Percentiles rank a stretch among this genome's conserved stretches.
Evolutionary conservation across 1,284 basidiomycete species (phyloP).

Genomic region (Naganishia sp.): DNA sequence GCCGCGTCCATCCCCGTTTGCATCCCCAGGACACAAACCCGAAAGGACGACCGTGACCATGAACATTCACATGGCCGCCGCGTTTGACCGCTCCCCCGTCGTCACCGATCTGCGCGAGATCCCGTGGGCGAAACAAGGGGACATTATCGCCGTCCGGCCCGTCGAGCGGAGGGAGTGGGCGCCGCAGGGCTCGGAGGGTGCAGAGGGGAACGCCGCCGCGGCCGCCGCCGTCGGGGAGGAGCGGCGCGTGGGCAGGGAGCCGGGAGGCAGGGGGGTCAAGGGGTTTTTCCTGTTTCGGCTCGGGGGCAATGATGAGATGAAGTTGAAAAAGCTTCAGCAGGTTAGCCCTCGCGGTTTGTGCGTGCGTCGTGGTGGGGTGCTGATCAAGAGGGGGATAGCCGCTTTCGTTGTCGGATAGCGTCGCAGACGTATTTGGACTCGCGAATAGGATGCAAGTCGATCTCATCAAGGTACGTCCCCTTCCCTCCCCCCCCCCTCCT

Average conservation of each 20-base stretch:
- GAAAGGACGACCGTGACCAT: conserved; percentile 23
- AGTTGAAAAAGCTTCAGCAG: conserved; percentile 26
- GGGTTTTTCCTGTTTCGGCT: conserved; percentile 33
- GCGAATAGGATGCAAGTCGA: conserved; percentile 52
- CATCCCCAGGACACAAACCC: not conserved
- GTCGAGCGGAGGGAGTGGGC: conserved; percentile 16
- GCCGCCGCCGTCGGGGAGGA: not conserved
- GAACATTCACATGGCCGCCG: conserved; percentile 33
- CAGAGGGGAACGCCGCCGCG: not conserved
- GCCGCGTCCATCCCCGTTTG: too few relatives aligned
- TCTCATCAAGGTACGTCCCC: conserved; percentile 44
- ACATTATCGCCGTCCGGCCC: conserved; percentile 35
- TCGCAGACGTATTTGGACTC: conserved; percentile 46
- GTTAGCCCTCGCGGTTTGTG: too few relatives aligned
- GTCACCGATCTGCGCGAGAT: conserved; percentile 30
- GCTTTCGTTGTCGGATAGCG: conserved; percentile 36
- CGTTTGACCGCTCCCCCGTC: conserved; percentile 31
- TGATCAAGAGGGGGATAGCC: not conserved
- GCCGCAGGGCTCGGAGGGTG: not conserved
- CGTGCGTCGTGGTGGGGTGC: too few relatives aligned
- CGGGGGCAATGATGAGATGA: conserved; percentile 26
- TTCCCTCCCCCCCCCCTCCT: too few relatives aligned
- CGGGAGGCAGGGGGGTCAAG: conserved; percentile 11
- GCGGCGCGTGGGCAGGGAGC: not conserved
- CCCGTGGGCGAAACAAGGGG: conserved; percentile 36